A percentile compares a stretch with the other conserved stretches of the same genome.
Evolutionary conservation across 257 asterid species (phyloP).

Genomic region (Sherardia arvensis): DNA sequence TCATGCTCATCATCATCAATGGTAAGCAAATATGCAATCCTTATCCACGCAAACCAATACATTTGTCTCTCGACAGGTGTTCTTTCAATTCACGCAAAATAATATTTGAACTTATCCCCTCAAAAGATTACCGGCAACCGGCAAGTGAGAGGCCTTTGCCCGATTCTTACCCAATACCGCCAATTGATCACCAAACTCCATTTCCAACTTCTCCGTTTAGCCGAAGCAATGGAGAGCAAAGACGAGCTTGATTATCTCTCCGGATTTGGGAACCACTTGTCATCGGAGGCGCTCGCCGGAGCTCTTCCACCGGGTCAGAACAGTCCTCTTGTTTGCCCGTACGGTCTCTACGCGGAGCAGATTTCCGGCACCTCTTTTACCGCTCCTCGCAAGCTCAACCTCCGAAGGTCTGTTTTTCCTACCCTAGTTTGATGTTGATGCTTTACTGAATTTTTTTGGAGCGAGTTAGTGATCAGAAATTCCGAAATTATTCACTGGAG

Average conservation of each 20-base stretch:
- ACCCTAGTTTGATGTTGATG: neutral
- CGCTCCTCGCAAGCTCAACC: constrained; percentile 85
- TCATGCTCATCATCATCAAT: no score
- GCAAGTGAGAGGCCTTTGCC: no score
- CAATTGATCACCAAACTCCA: constrained; percentile 1
- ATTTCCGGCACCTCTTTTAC: constrained; percentile 97
- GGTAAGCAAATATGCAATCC: no score
- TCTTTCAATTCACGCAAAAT: no score
- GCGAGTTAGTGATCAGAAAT: neutral
- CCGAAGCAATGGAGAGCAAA: constrained; percentile 15
- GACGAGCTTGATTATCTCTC: constrained; percentile 54
- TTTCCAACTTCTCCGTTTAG: neutral
- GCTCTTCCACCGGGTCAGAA: constrained; percentile 80
- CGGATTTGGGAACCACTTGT: constrained; percentile 77
- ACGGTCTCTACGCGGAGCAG: constrained; percentile 93
- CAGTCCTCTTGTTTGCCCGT: constrained; percentile 76
- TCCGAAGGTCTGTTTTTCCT: constrained; percentile 43
- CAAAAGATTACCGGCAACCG: no score
- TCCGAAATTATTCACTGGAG: neutral
- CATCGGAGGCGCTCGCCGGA: constrained; percentile 84
- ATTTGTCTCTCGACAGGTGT: no score
- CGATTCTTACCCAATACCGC: neutral
- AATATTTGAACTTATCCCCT: no score
- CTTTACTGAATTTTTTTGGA: neutral
- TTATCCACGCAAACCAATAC: no score